Conservation (phyloP, 352 stramenopile genomes). For the Phytophthora cryptogea region DNA sequence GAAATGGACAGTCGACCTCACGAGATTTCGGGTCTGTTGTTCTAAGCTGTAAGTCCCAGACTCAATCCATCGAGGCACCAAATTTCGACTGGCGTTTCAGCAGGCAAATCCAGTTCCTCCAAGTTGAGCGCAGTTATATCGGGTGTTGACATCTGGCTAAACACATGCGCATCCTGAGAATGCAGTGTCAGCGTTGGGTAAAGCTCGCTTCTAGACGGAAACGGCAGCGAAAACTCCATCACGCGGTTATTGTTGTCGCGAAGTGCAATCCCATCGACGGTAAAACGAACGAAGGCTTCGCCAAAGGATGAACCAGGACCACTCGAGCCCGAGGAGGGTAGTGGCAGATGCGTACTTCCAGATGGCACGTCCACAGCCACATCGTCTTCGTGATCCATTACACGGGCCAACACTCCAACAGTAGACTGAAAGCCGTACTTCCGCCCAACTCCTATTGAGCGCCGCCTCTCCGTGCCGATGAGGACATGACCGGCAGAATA, state of each 20-base stretch:
- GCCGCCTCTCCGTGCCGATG: constrained; percentile 57
- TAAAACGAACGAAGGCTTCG: constrained; percentile 69
- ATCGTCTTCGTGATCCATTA: constrained; percentile 47
- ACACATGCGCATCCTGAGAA: constrained; percentile 78
- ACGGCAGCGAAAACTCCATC: constrained; percentile 62
- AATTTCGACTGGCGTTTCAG: constrained; percentile 44
- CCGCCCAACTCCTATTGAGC: constrained; percentile 56
- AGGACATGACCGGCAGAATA: constrained; percentile 84
- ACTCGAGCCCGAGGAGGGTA: constrained; percentile 12
- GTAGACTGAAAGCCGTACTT: constrained; percentile 71
- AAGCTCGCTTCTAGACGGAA: constrained; percentile 68
- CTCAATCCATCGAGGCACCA: constrained; percentile 77
- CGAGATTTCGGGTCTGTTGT: constrained; percentile 7
- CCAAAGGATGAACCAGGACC: constrained; percentile 24
- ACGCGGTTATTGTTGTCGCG: constrained; percentile 56
- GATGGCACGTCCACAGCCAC: constrained; percentile 8
- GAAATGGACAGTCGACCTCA: constrained; percentile 29
- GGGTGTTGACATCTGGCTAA: constrained; percentile 76
- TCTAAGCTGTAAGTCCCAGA: constrained; percentile 34
- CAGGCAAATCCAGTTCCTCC: constrained; percentile 50
- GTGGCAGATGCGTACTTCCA: constrained; percentile 7
- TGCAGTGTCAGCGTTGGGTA: constrained; percentile 87
- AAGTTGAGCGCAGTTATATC: constrained; percentile 65
- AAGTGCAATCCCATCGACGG: constrained; percentile 67
- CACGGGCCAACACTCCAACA: constrained; percentile 72